These are phyloP conservation scores for Fraxinus pennsylvanica DNA, from an alignment of 257 asterid species.

Conservation along the genomic window DNA sequence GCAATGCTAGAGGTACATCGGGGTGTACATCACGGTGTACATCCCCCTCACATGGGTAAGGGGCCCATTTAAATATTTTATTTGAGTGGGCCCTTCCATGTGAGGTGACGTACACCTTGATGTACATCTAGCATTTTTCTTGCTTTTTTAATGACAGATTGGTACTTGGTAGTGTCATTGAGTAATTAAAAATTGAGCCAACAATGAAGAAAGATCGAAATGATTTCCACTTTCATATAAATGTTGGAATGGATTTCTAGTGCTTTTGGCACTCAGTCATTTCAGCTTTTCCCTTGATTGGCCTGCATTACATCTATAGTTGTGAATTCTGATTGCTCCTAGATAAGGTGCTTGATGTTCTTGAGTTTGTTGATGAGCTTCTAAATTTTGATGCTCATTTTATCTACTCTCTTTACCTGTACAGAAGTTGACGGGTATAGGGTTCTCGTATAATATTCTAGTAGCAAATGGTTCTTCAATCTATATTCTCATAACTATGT, in stretches of 20 bases:
- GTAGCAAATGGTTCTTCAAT: not conserved
- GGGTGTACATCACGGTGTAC: too few species aligned
- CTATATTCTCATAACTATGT: not conserved
- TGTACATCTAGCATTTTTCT: too few species aligned
- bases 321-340: not conserved
- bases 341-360: not conserved
- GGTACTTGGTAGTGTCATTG: too few species aligned
- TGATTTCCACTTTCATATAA: too few species aligned
- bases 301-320: not conserved
- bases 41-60: too few species aligned
- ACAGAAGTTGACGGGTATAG: not conserved
- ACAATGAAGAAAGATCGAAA: too few species aligned
- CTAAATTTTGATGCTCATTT: not conserved
- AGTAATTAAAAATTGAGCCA: too few species aligned
- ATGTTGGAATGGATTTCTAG: not conserved
- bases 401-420: not conserved
- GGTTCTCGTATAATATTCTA: not conserved
- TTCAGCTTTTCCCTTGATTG: not conserved
- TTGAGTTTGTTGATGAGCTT: not conserved
- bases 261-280: not conserved
- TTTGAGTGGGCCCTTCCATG: too few species aligned
- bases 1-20: too few species aligned
- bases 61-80: too few species aligned
- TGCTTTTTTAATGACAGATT: too few species aligned
- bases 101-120: too few species aligned